Evolutionary conservation across 2,329 filamentous ascomycete genomes (phyloP).

Genomic region (Aspergillus unguis): DNA sequence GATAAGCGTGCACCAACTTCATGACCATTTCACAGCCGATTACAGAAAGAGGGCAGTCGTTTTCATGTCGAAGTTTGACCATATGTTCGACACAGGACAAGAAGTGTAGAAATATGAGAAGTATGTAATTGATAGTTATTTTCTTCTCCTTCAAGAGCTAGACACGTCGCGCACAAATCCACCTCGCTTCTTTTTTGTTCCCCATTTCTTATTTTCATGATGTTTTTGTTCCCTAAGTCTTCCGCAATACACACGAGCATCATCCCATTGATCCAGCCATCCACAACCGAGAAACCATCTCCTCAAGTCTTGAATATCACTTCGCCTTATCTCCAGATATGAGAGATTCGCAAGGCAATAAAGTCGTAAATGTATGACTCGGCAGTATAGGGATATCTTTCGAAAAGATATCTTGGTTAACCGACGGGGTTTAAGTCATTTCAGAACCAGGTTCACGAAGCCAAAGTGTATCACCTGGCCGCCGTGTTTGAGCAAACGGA

Average conservation of each 20-base stretch:
- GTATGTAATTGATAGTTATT: slow-evolving; percentile 4
- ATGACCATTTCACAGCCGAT: too few species aligned
- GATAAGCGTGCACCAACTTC: too few species aligned
- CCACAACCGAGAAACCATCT: slow-evolving; percentile 26
- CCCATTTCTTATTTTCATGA: slow-evolving; percentile 2
- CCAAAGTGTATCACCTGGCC: slow-evolving; percentile 17
- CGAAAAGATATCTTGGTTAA: slow-evolving; percentile 17
- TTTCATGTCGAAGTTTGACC: not conserved
- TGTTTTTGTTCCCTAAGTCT: slow-evolving; percentile 14
- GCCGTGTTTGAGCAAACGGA: slow-evolving; percentile 19
- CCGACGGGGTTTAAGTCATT: slow-evolving; percentile 21
- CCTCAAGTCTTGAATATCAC: slow-evolving; percentile 16
- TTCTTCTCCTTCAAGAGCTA: slow-evolving; percentile 11
- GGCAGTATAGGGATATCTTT: slow-evolving; percentile 15
- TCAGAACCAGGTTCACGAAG: slow-evolving; percentile 21
- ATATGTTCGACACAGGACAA: not conserved
- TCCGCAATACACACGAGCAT: slow-evolving; percentile 22
- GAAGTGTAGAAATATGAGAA: not conserved
- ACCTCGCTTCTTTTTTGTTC: slow-evolving; percentile 2
- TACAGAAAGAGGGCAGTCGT: not conserved
- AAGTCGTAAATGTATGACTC: slow-evolving; percentile 14
- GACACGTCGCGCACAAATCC: slow-evolving; percentile 6
- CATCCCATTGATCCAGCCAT: slow-evolving; percentile 21
- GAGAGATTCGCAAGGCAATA: slow-evolving; percentile 10
- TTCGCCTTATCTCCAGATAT: slow-evolving; percentile 15